Conservation (phyloP, 306 rosid genomes). For the Rubus parviflorus region DNA sequence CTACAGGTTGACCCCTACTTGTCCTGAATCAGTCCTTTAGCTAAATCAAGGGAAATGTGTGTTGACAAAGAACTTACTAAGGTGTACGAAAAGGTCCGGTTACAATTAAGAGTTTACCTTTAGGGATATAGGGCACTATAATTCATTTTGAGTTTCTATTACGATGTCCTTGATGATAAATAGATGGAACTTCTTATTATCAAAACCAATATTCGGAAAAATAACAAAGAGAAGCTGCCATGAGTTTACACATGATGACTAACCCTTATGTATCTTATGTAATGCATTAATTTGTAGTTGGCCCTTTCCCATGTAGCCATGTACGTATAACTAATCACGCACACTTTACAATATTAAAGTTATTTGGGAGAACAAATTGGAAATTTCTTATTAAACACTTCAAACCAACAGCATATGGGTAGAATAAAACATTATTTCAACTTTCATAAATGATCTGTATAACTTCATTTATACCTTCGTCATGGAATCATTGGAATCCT, state of each 20-base stretch:
- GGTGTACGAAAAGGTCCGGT: neutral
- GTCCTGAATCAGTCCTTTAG: neutral
- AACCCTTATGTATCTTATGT: neutral
- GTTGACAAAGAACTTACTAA: neutral
- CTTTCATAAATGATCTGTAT: conserved; percentile 6
- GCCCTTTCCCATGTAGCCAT: neutral
- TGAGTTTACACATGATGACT: neutral
- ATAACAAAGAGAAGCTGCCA: neutral
- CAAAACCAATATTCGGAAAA: neutral
- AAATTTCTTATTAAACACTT: neutral
- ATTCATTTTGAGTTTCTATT: neutral
- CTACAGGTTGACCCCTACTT: too few relatives aligned
- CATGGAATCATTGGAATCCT: conserved; percentile 77
- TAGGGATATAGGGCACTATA: neutral
- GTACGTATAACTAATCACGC: neutral
- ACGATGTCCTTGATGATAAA: neutral
- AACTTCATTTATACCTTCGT: conserved; percentile 55
- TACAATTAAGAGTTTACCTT: neutral
- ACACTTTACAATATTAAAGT: neutral
- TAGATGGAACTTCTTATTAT: neutral
- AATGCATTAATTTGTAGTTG: neutral
- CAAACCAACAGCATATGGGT: neutral
- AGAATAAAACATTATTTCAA: conserved; percentile 1
- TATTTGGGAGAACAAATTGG: neutral
- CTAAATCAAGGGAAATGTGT: neutral